Evolutionary conservation across 106 monocot genomes (phyloP).

Genomic region (Vanilla planifolia): DNA sequence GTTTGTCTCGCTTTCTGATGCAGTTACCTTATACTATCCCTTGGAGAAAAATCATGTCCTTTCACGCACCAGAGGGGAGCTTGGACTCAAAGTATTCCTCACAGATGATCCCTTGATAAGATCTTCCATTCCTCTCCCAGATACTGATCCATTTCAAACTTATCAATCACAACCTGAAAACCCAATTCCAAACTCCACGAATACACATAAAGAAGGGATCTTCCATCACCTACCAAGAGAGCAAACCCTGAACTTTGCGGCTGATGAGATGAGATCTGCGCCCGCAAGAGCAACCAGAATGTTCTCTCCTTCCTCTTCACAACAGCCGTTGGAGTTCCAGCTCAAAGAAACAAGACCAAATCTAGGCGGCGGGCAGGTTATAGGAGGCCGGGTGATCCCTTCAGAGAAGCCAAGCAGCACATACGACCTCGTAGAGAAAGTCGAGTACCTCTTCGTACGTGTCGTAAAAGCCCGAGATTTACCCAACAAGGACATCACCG

Average conservation of each 20-base stretch:
- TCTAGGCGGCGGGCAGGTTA: constrained; percentile 49
- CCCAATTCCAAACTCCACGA: background rate
- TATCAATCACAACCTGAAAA: background rate
- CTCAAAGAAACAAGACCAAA: constrained; percentile 61
- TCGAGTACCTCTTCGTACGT: constrained; percentile 67
- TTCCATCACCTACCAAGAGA: constrained; percentile 30
- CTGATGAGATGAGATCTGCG: constrained; percentile 23
- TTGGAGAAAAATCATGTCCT: constrained; percentile 47
- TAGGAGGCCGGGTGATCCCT: constrained; percentile 35
- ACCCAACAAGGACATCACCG: constrained; percentile 49
- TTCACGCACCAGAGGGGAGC: constrained; percentile 53
- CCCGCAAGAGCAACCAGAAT: constrained; percentile 24
- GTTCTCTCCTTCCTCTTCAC: constrained; percentile 25
- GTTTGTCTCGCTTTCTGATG: constrained; percentile 32
- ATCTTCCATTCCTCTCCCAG: constrained; percentile 20
- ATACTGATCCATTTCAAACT: constrained; percentile 17
- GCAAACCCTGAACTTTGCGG: constrained; percentile 8
- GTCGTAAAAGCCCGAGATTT: constrained; percentile 66
- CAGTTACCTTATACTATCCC: constrained; percentile 33
- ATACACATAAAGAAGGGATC: too few relatives aligned
- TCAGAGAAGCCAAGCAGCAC: constrained; percentile 43
- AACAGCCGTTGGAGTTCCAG: constrained; percentile 48
- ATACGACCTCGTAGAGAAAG: constrained; percentile 67
- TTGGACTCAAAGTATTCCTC: constrained; percentile 48
- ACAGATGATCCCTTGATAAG: constrained; percentile 40